These are phyloP conservation scores for Aspergillus nanangensis DNA, from an alignment of 495 filamentous ascomycete species.

Conservation along the genomic window DNA sequence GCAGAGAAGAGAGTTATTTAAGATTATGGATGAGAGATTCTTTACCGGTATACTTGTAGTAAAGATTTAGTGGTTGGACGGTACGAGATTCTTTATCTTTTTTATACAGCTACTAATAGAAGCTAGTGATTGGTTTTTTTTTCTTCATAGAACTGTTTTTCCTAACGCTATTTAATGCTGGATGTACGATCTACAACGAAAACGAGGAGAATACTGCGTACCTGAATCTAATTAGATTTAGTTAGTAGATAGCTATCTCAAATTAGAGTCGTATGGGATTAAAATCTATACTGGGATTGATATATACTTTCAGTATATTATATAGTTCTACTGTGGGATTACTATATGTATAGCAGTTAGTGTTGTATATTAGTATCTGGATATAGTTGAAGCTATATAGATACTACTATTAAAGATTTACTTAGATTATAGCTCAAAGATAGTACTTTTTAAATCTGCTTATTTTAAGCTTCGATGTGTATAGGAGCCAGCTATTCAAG, in stretches of 20 bases:
- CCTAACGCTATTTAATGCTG: slow-evolving; percentile 9
- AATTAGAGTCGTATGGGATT: slow-evolving; percentile 14
- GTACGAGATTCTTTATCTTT: background rate
- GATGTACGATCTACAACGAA: slow-evolving; percentile 9
- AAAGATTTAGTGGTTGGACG: slow-evolving; percentile 8
- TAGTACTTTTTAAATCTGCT: slow-evolving; percentile 10
- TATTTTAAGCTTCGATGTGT: slow-evolving; percentile 23
- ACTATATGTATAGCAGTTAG: slow-evolving; percentile 12
- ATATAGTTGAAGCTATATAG: slow-evolving; percentile 6
- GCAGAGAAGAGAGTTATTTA: slow-evolving; percentile 5
- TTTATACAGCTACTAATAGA: background rate
- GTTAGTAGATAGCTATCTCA: slow-evolving; percentile 16
- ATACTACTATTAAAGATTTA: slow-evolving; percentile 7
- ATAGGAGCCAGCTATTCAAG: background rate
- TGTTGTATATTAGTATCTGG: slow-evolving; percentile 15
- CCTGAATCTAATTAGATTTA: slow-evolving; percentile 19
- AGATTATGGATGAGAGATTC: slow-evolving; percentile 11
- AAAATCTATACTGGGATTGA: slow-evolving; percentile 19
- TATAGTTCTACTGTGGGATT: slow-evolving; percentile 16
- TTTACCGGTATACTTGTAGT: slow-evolving; percentile 12
- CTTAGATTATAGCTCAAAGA: slow-evolving; percentile 10
- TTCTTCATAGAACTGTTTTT: slow-evolving; percentile 6
- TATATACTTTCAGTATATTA: slow-evolving; percentile 16
- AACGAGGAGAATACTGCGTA: slow-evolving; percentile 10
- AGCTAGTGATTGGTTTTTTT: slow-evolving; percentile 11